Conservation (phyloP, 2,329 filamentous ascomycete genomes). For the Trichoderma polysporum region DNA sequence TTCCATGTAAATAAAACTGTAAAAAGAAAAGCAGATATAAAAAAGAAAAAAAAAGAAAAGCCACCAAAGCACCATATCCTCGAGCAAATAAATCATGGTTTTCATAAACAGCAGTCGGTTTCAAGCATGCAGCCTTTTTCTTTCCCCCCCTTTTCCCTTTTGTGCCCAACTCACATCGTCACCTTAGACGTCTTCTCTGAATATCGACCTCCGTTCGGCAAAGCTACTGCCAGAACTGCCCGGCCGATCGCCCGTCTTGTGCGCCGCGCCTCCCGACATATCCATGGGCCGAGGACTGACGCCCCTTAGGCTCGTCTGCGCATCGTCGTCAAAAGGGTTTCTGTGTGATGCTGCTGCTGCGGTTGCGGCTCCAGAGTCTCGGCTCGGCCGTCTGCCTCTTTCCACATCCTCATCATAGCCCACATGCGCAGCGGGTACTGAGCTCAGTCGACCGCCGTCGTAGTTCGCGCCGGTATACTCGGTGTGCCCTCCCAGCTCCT, state of each 20-base stretch:
- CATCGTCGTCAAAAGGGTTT: constrained; percentile 73
- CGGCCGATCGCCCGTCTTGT: constrained; percentile 32
- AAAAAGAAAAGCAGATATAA: neutral
- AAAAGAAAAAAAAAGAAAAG: neutral
- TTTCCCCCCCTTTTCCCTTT: neutral
- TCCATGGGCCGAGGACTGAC: constrained; percentile 76
- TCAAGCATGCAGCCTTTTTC: neutral
- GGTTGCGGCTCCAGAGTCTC: constrained; percentile 38
- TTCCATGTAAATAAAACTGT: neutral
- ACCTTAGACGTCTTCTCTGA: constrained; percentile 61
- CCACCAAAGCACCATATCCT: neutral
- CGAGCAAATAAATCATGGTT: neutral
- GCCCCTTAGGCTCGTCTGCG: constrained; percentile 64
- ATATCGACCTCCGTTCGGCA: constrained; percentile 68
- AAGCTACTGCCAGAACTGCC: constrained; percentile 55
- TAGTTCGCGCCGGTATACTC: constrained; percentile 43
- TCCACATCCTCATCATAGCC: constrained; percentile 34
- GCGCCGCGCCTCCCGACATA: constrained; percentile 38
- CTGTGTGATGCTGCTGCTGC: constrained; percentile 22
- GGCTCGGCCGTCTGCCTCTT: constrained; percentile 46
- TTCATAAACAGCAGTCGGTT: neutral
- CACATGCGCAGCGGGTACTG: constrained; percentile 32
- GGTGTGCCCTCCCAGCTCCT: constrained; percentile 56
- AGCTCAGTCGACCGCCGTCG: constrained; percentile 47
- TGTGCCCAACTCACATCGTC: neutral